These are phyloP conservation scores for Eucalyptus victrix DNA, from an alignment of 345 rosid species.

Conservation along the genomic window DNA sequence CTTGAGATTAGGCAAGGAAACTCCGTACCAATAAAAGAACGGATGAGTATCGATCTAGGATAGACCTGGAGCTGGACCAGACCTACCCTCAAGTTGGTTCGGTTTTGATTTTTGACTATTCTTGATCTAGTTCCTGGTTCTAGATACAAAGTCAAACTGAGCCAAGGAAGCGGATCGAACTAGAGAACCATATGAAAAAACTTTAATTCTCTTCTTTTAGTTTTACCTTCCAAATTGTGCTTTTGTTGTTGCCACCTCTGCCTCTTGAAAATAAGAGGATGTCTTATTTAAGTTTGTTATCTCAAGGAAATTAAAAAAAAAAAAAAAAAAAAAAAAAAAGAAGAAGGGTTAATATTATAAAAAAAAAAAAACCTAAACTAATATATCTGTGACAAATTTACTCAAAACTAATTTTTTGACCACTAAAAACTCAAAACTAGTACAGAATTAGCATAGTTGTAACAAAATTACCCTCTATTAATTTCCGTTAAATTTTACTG, in stretches of 20 bases:
- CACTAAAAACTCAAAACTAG: rapidly evolving
- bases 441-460: no score
- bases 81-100: not conserved
- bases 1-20: not conserved
- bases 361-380: rapidly evolving
- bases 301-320: not conserved
- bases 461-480: no score
- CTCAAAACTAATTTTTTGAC: no score
- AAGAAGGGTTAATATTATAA: no score
- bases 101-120: not conserved
- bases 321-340: no score
- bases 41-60: not conserved
- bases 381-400: rapidly evolving
- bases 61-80: not conserved
- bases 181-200: not conserved
- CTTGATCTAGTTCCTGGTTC: no score
- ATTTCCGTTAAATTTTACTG: rapidly evolving
- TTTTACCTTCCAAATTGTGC: not conserved
- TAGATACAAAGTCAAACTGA: not conserved
- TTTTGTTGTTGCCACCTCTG: not conserved
- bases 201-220: not conserved
- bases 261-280: not conserved
- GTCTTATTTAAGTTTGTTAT: not conserved
- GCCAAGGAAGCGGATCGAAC: not conserved
- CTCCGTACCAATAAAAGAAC: not conserved